Evolutionary conservation across 371 early-diverging fungal genomes (phyloP), one percentile per base, ranked within the genome.

Genomic region (Mortierella sp.): DNA sequence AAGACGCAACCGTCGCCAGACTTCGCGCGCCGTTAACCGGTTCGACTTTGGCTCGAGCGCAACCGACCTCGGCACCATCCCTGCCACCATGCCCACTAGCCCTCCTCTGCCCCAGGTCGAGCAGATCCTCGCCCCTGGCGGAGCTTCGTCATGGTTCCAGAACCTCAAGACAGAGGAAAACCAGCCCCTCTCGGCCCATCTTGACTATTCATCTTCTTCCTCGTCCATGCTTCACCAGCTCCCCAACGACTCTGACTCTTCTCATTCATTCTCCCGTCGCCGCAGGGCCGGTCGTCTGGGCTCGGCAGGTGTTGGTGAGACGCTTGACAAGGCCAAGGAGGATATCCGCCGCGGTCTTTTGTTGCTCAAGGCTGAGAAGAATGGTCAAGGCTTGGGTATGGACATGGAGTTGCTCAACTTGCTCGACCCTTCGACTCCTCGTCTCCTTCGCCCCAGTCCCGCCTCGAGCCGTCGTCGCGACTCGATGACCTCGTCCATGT

Each of bases 241-340:
- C n/a, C 57, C 79, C 25, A 47, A 50, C 19, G 79, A 72, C 45
- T 77, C 79, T 0, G 79, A 77, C 30, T 77, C 80, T 7, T 73
- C 73, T 28, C 57, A 58, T 44, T 62, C 59, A 43, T 70, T 69
- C 62, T 72, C 75, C 16, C 70, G 70, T 50, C 73, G 74, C n/a
- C 70, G 57, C 43, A 57, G 69, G 47, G 75, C 63, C 30, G 68
- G 59, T 28, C 81, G 67, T 37, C 70, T 73, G 57, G 83, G 69
- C n/a, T 56, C 77, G 4, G 77, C 81, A 14, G 71, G 73, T 57
- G 85, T 86, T 62, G 87, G 83, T 30, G 86, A 86, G 55, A 87
- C 85, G 18, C 72, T 89, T 25, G 91, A 90, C 63, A 88, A 88
- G 71, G 89, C 89, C 37, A 84, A 86, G 52, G 89, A 85, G 26